A percentile compares a stretch with the other conserved stretches of the same genome.
These are phyloP conservation scores for Talaromyces verruculosus DNA, from an alignment of 2,329 filamentous ascomycete species.

Conservation along the genomic window DNA sequence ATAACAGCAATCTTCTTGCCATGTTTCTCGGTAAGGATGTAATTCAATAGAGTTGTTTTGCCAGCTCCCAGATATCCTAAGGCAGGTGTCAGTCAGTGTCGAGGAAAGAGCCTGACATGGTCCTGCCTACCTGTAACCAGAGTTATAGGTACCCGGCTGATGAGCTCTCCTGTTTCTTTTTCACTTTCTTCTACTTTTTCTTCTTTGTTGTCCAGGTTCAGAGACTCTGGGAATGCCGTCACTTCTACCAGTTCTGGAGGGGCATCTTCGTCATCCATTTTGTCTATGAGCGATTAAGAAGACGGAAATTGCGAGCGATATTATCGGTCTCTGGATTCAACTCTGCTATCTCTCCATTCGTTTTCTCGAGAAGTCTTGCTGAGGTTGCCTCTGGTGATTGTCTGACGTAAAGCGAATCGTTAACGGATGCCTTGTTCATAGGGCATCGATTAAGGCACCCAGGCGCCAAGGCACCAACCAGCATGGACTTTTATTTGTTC, in stretches of 20 bases:
- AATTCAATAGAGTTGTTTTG: slow-evolving; percentile 93
- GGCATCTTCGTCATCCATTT: slow-evolving; percentile 45
- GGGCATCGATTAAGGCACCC: slow-evolving; percentile 27
- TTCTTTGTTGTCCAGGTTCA: background rate
- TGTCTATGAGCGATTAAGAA: background rate
- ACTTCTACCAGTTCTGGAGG: slow-evolving; percentile 48
- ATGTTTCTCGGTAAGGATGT: slow-evolving; percentile 91
- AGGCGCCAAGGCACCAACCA: slow-evolving; percentile 9
- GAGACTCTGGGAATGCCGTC: slow-evolving; percentile 30
- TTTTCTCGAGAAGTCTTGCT: background rate
- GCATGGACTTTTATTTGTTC: slow-evolving; percentile 22
- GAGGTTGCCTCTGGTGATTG: background rate
- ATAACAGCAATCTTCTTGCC: slow-evolving; percentile 98
- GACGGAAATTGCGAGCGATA: background rate
- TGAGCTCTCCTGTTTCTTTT: slow-evolving; percentile 27
- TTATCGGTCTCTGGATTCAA: background rate
- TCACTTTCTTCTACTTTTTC: slow-evolving; percentile 22
- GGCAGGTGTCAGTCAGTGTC: slow-evolving; percentile 12
- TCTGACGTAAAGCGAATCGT: slow-evolving; percentile 16
- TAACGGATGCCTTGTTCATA: slow-evolving; percentile 35
- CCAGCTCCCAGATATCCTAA: slow-evolving; percentile 90
- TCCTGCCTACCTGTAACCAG: slow-evolving; percentile 48
- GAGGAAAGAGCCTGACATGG: background rate
- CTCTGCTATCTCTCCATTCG: background rate
- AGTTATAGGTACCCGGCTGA: slow-evolving; percentile 51